These are phyloP conservation scores for Edaphochlamys debaryana DNA, from an alignment of 139 green algal species.

Conservation along the genomic window DNA sequence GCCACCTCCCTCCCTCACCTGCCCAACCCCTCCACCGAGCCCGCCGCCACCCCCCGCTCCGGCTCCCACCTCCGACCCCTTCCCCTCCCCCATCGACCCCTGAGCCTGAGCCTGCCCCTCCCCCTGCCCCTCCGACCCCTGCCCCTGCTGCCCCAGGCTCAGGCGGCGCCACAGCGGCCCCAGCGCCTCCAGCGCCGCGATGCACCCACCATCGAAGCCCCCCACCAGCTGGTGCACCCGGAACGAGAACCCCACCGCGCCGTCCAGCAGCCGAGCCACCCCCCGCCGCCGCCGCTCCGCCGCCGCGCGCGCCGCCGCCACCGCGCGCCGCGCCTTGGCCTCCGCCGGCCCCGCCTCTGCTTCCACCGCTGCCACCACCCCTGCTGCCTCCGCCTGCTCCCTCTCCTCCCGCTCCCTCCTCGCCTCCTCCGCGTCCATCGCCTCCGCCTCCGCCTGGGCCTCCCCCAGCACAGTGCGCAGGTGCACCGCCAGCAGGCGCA, in stretches of 20 bases:
- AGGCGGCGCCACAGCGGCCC: constrained; percentile 13
- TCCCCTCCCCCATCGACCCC: no score
- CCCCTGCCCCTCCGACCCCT: no score
- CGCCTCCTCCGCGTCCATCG: background rate
- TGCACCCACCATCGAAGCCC: constrained; percentile 24
- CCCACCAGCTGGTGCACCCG: constrained; percentile 42
- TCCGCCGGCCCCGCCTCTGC: background rate
- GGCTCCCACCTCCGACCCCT: no score
- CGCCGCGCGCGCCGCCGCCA: background rate
- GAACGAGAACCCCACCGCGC: constrained; percentile 22
- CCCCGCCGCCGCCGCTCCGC: background rate
- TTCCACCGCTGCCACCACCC: background rate
- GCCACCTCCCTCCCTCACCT: no score
- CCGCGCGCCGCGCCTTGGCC: background rate
- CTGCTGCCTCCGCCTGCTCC: background rate
- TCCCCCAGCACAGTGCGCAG: background rate
- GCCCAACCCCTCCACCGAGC: no score
- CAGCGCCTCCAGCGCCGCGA: constrained; percentile 27
- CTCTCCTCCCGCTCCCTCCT: background rate
- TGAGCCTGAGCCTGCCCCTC: no score
- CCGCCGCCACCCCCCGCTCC: no score
- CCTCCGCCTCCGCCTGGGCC: background rate
- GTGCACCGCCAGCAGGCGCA: constrained; percentile 28
- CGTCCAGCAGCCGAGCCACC: constrained; percentile 18
- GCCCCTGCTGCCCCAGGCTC: no score